A percentile compares a stretch with the other conserved stretches of the same genome.
phyloP scores from a whole-genome alignment of 805 yeast genomes.

The Pichia manshurica region DNA sequence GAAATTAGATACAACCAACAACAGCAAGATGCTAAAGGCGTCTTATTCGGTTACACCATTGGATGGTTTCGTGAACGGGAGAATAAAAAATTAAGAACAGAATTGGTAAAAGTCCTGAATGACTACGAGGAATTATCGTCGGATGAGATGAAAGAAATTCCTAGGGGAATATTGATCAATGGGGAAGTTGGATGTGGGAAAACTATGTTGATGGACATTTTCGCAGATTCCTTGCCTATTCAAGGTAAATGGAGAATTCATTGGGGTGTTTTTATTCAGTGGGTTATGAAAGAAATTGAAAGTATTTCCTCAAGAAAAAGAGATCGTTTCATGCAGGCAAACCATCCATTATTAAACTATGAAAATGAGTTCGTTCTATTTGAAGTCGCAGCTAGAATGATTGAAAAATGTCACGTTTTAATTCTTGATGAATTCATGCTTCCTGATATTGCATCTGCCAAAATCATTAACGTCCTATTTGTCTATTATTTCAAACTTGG shows the following conservation, averaged over 20 bases:
- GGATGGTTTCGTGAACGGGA: constrained; percentile 21
- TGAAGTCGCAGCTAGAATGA: constrained; percentile 63
- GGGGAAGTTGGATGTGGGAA: constrained; percentile 75
- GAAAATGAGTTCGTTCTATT: constrained; percentile 61
- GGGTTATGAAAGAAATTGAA: constrained; percentile 63
- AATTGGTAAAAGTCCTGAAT: constrained; percentile 44
- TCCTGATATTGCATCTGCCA: constrained; percentile 72
- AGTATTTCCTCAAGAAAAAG: constrained; percentile 41
- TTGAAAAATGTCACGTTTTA: constrained; percentile 49
- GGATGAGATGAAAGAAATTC: constrained; percentile 52
- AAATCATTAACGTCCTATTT: constrained; percentile 57
- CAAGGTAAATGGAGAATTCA: constrained; percentile 65
- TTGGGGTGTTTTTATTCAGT: constrained; percentile 61
- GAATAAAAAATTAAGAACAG: constrained; percentile 22
- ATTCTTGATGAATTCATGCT: constrained; percentile 71
- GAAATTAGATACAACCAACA: constrained; percentile 24
- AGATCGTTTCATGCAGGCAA: constrained; percentile 25
- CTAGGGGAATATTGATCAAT: constrained; percentile 57
- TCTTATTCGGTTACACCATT: constrained; percentile 28
- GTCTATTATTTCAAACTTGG: constrained; percentile 68
- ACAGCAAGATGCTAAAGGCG: constrained; percentile 16
- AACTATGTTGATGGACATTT: constrained; percentile 67
- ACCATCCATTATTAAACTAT: constrained; percentile 32
- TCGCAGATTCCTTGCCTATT: constrained; percentile 60
- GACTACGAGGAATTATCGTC: constrained; percentile 37